Base-by-base conservation (phyloP, 345 rosid genomes). In the Noccaea bulbosa region DNA sequence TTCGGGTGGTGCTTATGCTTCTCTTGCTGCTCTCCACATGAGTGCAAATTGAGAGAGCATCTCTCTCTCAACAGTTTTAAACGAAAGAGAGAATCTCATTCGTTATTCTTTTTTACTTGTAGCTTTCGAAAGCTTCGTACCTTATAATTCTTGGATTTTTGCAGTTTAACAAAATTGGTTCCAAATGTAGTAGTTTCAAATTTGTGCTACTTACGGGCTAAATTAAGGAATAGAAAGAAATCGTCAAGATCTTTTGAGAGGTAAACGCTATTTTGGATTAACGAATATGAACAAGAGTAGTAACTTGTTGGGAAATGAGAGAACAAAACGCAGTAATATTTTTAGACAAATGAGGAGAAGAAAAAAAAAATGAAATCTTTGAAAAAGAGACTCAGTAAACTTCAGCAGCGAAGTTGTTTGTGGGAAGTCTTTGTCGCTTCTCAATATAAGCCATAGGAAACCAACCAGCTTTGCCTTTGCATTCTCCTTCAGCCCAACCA, bases 401-500 rank as follows among this genome's bases (percentile, higher is more conserved):
- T 80, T 88, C 78, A 71, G 81, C 43, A 46, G 75, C 62, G 43
- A 22, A 76, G 82, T 85, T 81, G 71, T 48, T 74, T 34, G 85
- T 69, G 2, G 97, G 91, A 74, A 93, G 73, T 71, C 93, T 85
- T 78, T 88, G 94, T 58, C 98, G 91, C 79, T 83, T 91, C 81
- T 89, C 98, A 56, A 89, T 90, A 51, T 81, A 89, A 24, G 88
- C 86, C 37, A 89, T 86, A 32, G 97, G 97, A 71, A 93, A 91
- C 98, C 98, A 91, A 66, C 98, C 98, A 15, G 97, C 91, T 81
- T 75, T 84, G 48, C 98, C 97, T 75, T 86, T 91, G 75, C 97
- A 87, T 78, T 93, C 97, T 77, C 97, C 97, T 81, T 93, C 99
- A 0, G 95, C 86, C 97, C 99, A 93, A 75, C 99, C 99, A 3